phyloP scores from a whole-genome alignment of 139 green algal genomes.

The Tetradesmus obliquus region DNA sequence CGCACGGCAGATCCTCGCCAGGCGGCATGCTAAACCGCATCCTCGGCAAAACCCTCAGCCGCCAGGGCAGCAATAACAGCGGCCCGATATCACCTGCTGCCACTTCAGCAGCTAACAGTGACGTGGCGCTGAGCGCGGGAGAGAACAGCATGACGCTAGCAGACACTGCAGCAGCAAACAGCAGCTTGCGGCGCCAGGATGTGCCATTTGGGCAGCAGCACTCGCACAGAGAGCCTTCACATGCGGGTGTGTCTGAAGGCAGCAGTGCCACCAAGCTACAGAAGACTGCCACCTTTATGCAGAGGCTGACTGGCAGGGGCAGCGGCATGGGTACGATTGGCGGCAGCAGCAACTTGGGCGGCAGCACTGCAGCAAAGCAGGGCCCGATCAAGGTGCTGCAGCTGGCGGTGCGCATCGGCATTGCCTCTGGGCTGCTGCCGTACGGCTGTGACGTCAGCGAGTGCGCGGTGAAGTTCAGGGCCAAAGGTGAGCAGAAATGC shows the following conservation, averaged over 20 bases:
- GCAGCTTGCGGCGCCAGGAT: not conserved
- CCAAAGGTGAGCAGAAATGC: conserved; percentile 20
- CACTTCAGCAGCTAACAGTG: not conserved
- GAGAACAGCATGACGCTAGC: not conserved
- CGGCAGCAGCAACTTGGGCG: not conserved
- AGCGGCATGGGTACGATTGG: not conserved
- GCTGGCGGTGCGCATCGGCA: conserved; percentile 29
- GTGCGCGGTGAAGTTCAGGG: conserved; percentile 24
- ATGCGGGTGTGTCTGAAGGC: not conserved
- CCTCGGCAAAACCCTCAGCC: not conserved
- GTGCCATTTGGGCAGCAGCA: not conserved
- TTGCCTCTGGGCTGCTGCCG: conserved; percentile 29
- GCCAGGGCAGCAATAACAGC: not conserved
- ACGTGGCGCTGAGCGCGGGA: not conserved
- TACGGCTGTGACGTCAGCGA: not conserved
- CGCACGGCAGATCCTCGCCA: not conserved
- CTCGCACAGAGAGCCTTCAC: not conserved
- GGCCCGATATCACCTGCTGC: not conserved
- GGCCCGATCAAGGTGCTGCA: conserved; percentile 27
- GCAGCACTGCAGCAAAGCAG: not conserved
- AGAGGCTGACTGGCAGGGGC: not conserved
- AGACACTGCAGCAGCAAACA: not conserved
- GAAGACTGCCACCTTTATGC: not conserved
- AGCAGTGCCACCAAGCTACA: not conserved
- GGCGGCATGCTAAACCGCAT: not conserved